Percentiles rank a stretch among this genome's conserved stretches.
These are phyloP conservation scores for Cyclotella cryptica DNA, from an alignment of 108 stramenopile species.

Conservation along the genomic window DNA sequence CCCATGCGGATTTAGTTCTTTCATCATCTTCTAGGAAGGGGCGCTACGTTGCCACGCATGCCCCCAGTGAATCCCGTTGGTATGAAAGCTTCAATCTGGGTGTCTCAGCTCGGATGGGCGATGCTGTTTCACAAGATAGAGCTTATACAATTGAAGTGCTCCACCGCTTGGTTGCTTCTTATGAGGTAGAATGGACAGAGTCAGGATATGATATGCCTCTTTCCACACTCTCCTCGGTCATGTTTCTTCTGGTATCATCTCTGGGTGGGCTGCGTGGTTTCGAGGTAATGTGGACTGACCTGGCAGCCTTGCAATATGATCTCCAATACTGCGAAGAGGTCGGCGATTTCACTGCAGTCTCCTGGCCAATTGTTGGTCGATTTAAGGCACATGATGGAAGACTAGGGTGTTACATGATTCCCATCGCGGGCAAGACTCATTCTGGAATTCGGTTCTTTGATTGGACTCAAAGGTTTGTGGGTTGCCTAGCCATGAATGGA, in stretches of 20 bases:
- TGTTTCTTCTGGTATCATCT: conserved; percentile 18
- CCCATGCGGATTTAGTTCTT: conserved; percentile 13
- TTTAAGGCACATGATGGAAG: conserved; percentile 2
- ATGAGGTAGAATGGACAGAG: conserved; percentile 21
- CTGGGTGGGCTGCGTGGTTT: conserved; percentile 11
- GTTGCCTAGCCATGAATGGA: background rate
- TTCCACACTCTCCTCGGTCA: background rate
- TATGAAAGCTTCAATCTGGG: conserved; percentile 21
- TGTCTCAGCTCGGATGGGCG: conserved; percentile 20
- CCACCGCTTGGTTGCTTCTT: conserved; percentile 26
- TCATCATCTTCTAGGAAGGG: conserved; percentile 3
- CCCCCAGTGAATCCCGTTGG: conserved; percentile 33
- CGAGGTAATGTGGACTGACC: too few relatives aligned
- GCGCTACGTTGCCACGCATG: conserved; percentile 14
- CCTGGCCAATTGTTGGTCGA: conserved; percentile 12
- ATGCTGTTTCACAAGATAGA: too few relatives aligned
- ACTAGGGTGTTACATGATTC: conserved; percentile 20
- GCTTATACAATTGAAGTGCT: too few relatives aligned
- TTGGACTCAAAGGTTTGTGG: background rate
- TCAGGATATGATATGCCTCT: background rate
- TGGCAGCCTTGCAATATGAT: background rate
- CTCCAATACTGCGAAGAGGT: conserved; percentile 4
- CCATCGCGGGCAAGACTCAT: conserved; percentile 6
- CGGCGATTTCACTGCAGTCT: background rate
- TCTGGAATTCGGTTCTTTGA: conserved; percentile 10